Base-by-base conservation (phyloP, 1,284 basidiomycete species). In the Afroboletus lepidellus region DNA sequence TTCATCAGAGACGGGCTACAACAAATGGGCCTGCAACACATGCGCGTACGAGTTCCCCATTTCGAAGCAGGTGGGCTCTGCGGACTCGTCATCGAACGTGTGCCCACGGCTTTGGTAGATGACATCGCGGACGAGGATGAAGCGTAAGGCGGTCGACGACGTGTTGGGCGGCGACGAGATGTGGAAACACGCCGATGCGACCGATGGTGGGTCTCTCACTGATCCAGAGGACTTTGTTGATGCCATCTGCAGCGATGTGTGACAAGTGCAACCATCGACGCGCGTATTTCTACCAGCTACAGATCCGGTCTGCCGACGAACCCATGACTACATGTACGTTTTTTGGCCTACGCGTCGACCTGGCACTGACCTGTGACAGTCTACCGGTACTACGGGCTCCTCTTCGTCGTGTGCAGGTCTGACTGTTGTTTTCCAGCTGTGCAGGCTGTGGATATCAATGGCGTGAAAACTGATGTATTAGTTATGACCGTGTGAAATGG, bases 41-140 rank as follows among this genome's bases (percentile, higher is more conserved):
- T 98, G 95, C 66, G 89, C 96, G 2, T 98, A 98, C 70, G 93
- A 98, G 61, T 95, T 95, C 68, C 91, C 93, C 2, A 94, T 98
- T 73, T 77, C 75, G 1, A 83, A 82, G 62, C 91, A 93, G 74
- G 92, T 89, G 37, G 29, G 69, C 24, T 36, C 16, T 12, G 8
- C 8, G n/a, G 3, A 11, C 2, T 23, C 5, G 6, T 8, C 5
- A 15, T n/a, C 25, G 8, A 23, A 9, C 20, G 8, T 32, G 12
- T 8, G 21, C 20, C 33, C 3, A 54, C 18, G 13, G n/a, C 32
- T 53, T 23, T 6, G 12, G 32, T 48, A 90, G 90, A 95, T 95
- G 86, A 95, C 90, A 36, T 90, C 89, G 54, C 78, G 94, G 34
- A 94, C 88, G 42, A 85, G 83, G 59, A 77, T 94, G 58, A 86